Percentiles rank a stretch among this genome's conserved stretches.
Conservation (phyloP, 1,284 basidiomycete genomes). For the Porodaedalea pini region DNA sequence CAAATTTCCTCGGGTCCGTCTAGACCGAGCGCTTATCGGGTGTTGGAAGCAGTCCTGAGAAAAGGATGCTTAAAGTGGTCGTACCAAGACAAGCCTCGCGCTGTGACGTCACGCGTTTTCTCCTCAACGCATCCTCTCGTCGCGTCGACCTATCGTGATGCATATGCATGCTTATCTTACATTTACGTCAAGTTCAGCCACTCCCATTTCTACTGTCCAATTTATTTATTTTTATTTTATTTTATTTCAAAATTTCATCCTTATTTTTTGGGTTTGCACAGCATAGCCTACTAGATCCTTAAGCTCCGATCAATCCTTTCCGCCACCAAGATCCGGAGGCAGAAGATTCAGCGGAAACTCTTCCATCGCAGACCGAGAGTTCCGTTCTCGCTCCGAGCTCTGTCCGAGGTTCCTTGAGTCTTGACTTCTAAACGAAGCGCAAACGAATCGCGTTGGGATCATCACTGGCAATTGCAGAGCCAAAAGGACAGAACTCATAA, state of each 20-base stretch:
- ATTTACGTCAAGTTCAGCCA: too few species aligned
- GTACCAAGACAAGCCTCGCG: not conserved
- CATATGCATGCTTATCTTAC: too few species aligned
- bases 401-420: too few species aligned
- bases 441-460: too few species aligned
- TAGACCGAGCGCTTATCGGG: not conserved
- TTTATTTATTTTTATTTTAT: too few species aligned
- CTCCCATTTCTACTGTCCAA: too few species aligned
- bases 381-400: too few species aligned
- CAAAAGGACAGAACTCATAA: too few species aligned
- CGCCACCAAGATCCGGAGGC: not conserved
- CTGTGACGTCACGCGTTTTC: constrained; percentile 6
- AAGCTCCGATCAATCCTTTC: not conserved
- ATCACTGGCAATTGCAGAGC: too few species aligned
- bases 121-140: not conserved
- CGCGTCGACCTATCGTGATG: too few species aligned
- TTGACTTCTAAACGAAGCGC: too few species aligned
- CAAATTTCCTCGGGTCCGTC: not conserved
- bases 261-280: not conserved
- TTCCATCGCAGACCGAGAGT: too few species aligned
- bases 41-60: not conserved
- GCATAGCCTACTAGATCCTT: not conserved
- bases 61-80: not conserved
- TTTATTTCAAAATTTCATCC: not conserved
- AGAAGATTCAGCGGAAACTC: not conserved